Evolutionary conservation across 2,329 filamentous ascomycete genomes (phyloP).

Genomic region (Dothideomycetes sp.): DNA sequence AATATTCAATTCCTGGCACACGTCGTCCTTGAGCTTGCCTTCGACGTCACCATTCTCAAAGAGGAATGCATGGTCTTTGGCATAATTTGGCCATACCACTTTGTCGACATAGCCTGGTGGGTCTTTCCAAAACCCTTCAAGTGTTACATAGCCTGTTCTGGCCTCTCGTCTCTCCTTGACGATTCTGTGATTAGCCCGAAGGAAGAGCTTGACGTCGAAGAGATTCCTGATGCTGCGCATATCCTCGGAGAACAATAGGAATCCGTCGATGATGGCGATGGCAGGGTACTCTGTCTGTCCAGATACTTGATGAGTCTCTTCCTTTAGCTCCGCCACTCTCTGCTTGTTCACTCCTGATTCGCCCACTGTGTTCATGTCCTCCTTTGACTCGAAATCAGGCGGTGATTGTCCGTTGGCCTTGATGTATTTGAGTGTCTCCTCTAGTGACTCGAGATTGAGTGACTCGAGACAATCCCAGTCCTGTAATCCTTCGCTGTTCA

Average conservation of each 20-base stretch:
- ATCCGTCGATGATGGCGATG: constrained; percentile 76
- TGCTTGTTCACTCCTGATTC: constrained; percentile 32
- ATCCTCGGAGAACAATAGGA: constrained; percentile 65
- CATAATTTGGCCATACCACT: constrained; percentile 94
- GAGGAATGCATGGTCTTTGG: constrained; percentile 68
- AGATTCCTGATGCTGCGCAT: constrained; percentile 44
- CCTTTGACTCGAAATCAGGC: constrained; percentile 44
- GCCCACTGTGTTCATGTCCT: constrained; percentile 47
- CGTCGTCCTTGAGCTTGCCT: constrained; percentile 41
- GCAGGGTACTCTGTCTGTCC: constrained; percentile 17
- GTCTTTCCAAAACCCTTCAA: constrained; percentile 87
- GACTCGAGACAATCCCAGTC: constrained; percentile 91
- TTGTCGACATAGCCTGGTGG: constrained; percentile 89
- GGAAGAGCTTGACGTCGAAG: constrained; percentile 69
- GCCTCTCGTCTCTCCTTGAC: constrained; percentile 59
- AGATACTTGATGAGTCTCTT: constrained; percentile 13
- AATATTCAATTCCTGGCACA: constrained; percentile 25
- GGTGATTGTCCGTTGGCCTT: constrained; percentile 56
- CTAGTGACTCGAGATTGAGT: constrained; percentile 62
- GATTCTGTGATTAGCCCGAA: constrained; percentile 57
- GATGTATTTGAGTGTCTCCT: constrained; percentile 60
- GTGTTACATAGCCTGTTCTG: constrained; percentile 66
- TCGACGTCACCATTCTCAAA: constrained; percentile 62
- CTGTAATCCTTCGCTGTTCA: constrained; percentile 46
- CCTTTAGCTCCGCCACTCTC: constrained; percentile 24